Evolutionary conservation across 345 rosid species (phyloP).

Genomic region (Luvunga scandens): DNA sequence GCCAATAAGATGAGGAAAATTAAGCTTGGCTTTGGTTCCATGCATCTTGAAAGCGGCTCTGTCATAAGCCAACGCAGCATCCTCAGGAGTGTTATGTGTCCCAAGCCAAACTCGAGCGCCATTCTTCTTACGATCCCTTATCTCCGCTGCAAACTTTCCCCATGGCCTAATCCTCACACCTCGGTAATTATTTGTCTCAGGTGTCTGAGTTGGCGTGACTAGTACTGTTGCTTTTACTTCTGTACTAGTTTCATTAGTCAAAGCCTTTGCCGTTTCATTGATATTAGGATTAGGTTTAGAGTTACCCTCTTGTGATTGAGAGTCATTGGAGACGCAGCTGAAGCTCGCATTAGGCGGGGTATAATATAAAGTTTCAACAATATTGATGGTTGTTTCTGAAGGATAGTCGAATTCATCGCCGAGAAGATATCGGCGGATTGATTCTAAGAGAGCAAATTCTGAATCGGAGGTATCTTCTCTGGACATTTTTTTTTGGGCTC

Average conservation of each 20-base stretch:
- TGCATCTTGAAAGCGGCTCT: conserved; percentile 18
- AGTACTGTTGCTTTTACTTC: no score
- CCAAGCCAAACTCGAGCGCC: conserved; percentile 72
- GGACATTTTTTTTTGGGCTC: conserved; percentile 4
- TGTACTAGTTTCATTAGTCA: no score
- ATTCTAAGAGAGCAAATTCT: conserved; percentile 25
- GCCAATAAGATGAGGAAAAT: conserved; percentile 18
- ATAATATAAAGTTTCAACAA: no score
- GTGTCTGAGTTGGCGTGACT: no score
- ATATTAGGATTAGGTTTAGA: background rate
- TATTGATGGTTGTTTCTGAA: background rate
- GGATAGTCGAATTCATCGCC: conserved; percentile 12
- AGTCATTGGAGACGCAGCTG: no score
- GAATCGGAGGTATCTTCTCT: background rate
- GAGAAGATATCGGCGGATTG: conserved; percentile 26
- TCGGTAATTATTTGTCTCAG: background rate
- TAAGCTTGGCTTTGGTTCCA: conserved; percentile 15
- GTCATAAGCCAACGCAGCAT: conserved; percentile 19
- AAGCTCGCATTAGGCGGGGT: no score
- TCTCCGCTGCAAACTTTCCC: conserved; percentile 75
- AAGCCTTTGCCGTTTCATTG: no score
- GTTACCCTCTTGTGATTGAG: no score
- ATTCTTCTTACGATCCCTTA: conserved; percentile 59
- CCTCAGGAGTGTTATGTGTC: conserved; percentile 49
- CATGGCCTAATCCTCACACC: conserved; percentile 53